Evolutionary conservation across 2,329 filamentous ascomycete species (phyloP).

Genomic region (Plenodomus tracheiphilus): DNA sequence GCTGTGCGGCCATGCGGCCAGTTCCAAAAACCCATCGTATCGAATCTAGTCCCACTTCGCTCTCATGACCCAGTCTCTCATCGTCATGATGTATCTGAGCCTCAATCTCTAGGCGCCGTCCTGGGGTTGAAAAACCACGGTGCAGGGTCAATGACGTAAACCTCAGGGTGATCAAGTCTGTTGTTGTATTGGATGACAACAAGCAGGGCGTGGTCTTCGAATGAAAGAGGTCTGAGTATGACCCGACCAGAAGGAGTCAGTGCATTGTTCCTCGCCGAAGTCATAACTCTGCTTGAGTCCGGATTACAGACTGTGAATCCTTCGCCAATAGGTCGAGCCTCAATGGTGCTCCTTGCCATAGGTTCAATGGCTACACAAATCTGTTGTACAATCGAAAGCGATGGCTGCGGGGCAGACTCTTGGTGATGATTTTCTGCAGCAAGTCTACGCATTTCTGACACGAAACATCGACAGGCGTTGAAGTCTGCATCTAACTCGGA

Average conservation of each 20-base stretch:
- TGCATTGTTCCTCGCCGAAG: background rate
- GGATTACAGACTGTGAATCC: background rate
- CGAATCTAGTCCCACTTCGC: background rate
- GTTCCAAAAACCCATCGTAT: slow-evolving; percentile 2
- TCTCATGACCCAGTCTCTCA: no score
- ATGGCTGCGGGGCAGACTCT: no score
- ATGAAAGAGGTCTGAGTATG: background rate
- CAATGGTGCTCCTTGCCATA: slow-evolving; percentile 4
- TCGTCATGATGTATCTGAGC: no score
- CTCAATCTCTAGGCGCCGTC: no score
- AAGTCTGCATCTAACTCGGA: background rate
- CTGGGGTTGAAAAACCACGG: slow-evolving; percentile 2
- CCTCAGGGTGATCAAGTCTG: background rate
- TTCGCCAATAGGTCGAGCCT: background rate
- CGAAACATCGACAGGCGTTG: background rate
- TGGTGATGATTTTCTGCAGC: background rate
- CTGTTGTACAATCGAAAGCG: background rate
- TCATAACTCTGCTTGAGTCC: background rate
- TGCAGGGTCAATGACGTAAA: slow-evolving; percentile 5
- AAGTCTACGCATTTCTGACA: background rate
- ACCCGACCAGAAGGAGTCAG: background rate
- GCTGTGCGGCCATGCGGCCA: background rate
- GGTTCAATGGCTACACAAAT: slow-evolving; percentile 1
- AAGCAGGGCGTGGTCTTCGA: background rate
- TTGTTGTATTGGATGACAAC: background rate